Evolutionary conservation across 495 filamentous ascomycete genomes (phyloP).

Genomic region (Parmelia sp.): DNA sequence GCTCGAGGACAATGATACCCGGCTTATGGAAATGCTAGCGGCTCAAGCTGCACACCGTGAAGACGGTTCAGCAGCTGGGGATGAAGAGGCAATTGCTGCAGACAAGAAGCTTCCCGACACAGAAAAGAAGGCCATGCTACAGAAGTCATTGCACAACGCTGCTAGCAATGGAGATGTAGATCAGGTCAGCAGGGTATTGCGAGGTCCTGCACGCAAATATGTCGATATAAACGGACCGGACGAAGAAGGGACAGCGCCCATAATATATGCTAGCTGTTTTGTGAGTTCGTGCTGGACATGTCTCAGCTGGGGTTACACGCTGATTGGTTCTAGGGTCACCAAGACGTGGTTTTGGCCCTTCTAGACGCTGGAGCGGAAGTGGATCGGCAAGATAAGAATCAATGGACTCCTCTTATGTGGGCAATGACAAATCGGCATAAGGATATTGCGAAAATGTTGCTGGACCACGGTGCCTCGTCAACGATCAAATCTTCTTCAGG

Average conservation of each 20-base stretch:
- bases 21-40: slow-evolving; percentile 92
- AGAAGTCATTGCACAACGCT: slow-evolving; percentile 88
- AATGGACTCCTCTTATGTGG: slow-evolving; percentile 99
- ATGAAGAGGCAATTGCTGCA: slow-evolving; percentile 70
- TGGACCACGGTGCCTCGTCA: slow-evolving; percentile 91
- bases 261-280: slow-evolving; percentile 99
- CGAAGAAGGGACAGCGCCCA: slow-evolving; percentile 86
- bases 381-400: slow-evolving; percentile 88
- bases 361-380: slow-evolving; percentile 84
- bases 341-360: slow-evolving; percentile 77
- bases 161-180: slow-evolving; percentile 93
- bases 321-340: slow-evolving; percentile 62
- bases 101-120: slow-evolving; percentile 66
- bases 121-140: slow-evolving; percentile 74
- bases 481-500: slow-evolving; percentile 91
- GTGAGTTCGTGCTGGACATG: slow-evolving; percentile 45
- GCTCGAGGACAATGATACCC: slow-evolving; percentile 73
- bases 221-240: slow-evolving; percentile 88
- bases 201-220: slow-evolving; percentile 65
- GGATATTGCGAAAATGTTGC: slow-evolving; percentile 79
- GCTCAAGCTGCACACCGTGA: slow-evolving; percentile 79
- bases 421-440: slow-evolving; percentile 99
- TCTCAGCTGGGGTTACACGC: background rate
- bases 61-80: slow-evolving; percentile 60
- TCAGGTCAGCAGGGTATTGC: slow-evolving; percentile 67